These are phyloP conservation scores for Pascua sp. DNA, from an alignment of 1,284 basidiomycete species.

Conservation along the genomic window DNA sequence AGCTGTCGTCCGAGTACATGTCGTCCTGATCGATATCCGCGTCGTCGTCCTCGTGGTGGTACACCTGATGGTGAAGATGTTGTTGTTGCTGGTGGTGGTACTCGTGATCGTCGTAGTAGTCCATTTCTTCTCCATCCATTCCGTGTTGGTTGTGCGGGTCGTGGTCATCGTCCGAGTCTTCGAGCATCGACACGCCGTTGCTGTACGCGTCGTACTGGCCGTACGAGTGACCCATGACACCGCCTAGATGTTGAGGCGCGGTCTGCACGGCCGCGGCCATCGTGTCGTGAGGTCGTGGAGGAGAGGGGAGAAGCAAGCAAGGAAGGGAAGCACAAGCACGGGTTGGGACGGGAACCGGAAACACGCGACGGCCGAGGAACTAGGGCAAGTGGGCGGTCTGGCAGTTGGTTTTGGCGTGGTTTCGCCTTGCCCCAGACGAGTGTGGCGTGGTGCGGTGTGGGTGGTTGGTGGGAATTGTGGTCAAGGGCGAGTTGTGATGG, in stretches of 20 bases:
- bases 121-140: slow-evolving; percentile 19
- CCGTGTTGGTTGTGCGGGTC: slow-evolving; percentile 8
- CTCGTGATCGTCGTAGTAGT: slow-evolving; percentile 16
- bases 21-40: slow-evolving; percentile 45
- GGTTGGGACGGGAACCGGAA: no score
- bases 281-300: not conserved
- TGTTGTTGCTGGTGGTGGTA: slow-evolving; percentile 15
- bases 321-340: no score
- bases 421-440: no score
- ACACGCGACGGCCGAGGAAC: no score
- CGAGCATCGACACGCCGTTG: slow-evolving; percentile 28
- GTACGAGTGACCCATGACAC: slow-evolving; percentile 5
- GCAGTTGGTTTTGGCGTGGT: no score
- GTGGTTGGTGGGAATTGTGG: no score
- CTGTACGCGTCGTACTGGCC: slow-evolving; percentile 14
- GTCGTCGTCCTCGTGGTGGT: slow-evolving; percentile 16
- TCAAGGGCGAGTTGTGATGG: no score
- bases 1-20: slow-evolving; percentile 37
- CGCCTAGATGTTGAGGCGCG: slow-evolving; percentile 5
- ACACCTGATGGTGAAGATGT: slow-evolving; percentile 42
- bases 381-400: no score
- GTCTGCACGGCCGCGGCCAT: slow-evolving; percentile 15
- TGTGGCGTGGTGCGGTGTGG: no score
- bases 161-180: slow-evolving; percentile 31
- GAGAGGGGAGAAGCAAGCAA: no score